Percentiles rank a stretch among this genome's conserved stretches.
These are phyloP conservation scores for Fusarium siculi DNA, from an alignment of 2,329 filamentous ascomycete species.

Conservation along the genomic window DNA sequence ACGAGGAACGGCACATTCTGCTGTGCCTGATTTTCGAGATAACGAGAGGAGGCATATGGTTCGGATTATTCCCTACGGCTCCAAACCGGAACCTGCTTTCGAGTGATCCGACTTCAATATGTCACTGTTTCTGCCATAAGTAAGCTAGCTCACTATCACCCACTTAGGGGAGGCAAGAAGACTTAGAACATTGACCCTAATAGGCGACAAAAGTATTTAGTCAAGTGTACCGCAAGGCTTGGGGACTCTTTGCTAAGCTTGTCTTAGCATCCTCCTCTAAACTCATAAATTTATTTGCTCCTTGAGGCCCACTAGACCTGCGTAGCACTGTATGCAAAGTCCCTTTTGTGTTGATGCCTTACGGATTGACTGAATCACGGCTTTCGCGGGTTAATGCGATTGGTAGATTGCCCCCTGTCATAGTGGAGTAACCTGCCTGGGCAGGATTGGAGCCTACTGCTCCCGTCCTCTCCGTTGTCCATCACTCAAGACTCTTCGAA, in stretches of 20 bases:
- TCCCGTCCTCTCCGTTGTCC: too few species aligned
- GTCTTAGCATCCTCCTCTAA: fast-evolving
- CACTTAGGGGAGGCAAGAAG: too few species aligned
- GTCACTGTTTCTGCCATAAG: too few species aligned
- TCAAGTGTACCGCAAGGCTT: too few species aligned
- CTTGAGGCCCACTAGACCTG: too few species aligned
- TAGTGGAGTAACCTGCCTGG: background rate
- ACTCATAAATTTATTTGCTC: too few species aligned
- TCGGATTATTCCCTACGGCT: conserved; percentile 45
- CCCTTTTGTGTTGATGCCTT: background rate
- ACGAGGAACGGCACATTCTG: conserved; percentile 40
- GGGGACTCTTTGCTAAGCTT: too few species aligned
- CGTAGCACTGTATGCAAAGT: background rate
- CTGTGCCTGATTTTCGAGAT: conserved; percentile 46
- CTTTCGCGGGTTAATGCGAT: background rate
- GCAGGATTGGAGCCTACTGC: background rate
- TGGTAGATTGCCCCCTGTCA: background rate
- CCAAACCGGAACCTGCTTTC: conserved; percentile 31
- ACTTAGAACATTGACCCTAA: too few species aligned
- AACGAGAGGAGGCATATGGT: conserved; percentile 47
- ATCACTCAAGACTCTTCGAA: background rate
- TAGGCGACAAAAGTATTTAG: too few species aligned
- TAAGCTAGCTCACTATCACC: too few species aligned
- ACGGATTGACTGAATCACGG: background rate
- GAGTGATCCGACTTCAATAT: background rate